Evolutionary conservation across 1,139 yeast species (phyloP), one percentile per base, ranked within the genome.

Genomic region (Yamadazyma jaroonii): DNA sequence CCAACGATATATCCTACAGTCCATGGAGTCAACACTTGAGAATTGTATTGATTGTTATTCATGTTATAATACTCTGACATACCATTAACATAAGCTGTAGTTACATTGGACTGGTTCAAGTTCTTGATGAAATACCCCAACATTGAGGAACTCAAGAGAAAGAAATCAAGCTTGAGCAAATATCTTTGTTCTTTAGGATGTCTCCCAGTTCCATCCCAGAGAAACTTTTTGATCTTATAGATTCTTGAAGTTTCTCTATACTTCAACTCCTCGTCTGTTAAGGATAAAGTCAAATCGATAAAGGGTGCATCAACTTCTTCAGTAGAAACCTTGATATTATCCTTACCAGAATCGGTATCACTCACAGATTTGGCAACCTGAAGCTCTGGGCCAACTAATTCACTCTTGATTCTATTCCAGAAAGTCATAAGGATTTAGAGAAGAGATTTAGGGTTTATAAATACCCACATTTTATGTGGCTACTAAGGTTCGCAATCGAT

Each of bases 1-100:
- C 83, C 82, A 36, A 79, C 56, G 40, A 77, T 72, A 44, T 78
- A 78, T 1, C 84, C 85, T 11, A 76, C 74, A 0, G 82, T 77
- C 71, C 76, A 79, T 23, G 73, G 56, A 0, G 83, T 72, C 10
- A 62, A 60, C 50, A 79, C 59, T 37, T 73, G 70, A 15, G 29
- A 31, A 43, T 79, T 74, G 43, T 70, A 73, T 46, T 80, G 81
- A 46, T 79, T 74, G n/a, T 66, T 67, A 37, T 59, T 55, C 72
- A 80, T 72, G 7, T 55, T 44, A 45, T 73, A 72, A 45, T 72
- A 72, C 44, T 79, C 81, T 40, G 67, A 61, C 84, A 81, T 77
- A 13, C 85, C 84, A 38, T 78, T 75, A 28, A 77, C 81, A 50
- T 75, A 81, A 2, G 85, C 81, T 8, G 76, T 73, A 25, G 70